These are phyloP conservation scores for Apiotrichum brassicae DNA, from an alignment of 1,284 basidiomycete genomes.

Conservation along the genomic window DNA sequence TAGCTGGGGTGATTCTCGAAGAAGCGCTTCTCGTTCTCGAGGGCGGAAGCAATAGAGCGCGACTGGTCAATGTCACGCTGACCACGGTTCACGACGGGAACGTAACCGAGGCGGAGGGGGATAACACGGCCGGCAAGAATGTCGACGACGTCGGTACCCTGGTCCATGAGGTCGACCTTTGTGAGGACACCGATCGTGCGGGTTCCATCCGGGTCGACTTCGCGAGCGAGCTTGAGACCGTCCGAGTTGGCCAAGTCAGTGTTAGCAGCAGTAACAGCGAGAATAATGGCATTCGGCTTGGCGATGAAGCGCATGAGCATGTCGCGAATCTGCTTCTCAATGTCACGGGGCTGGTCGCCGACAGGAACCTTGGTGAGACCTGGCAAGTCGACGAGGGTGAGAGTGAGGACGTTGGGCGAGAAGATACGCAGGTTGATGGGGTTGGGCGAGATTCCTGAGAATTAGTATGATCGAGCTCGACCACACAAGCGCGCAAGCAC, in stretches of 20 bases:
- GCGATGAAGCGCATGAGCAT: constrained; percentile 96
- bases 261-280: constrained; percentile 94
- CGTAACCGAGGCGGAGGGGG: constrained; percentile 89
- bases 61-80: constrained; percentile 90
- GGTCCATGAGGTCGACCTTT: constrained; percentile 97
- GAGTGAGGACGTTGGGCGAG: constrained; percentile 91
- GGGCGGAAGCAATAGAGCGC: constrained; percentile 73
- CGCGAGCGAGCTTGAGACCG: constrained; percentile 90
- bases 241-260: constrained; percentile 97
- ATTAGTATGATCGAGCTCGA: too few species aligned
- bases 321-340: constrained; percentile 94
- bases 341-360: constrained; percentile 94
- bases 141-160: constrained; percentile 94
- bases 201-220: constrained; percentile 90
- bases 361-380: constrained; percentile 92
- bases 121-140: constrained; percentile 94
- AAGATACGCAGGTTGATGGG: constrained; percentile 96
- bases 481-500: constrained; percentile 12
- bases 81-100: constrained; percentile 94
- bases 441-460: constrained; percentile 75
- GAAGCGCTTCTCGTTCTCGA: constrained; percentile 84
- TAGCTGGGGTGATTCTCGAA: constrained; percentile 92
- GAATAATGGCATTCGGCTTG: constrained; percentile 72
- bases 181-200: constrained; percentile 97
- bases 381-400: constrained; percentile 94